A percentile compares a stretch with the other conserved stretches of the same genome.
phyloP scores from a whole-genome alignment of 192 early-diverging fungal species.

The Entomortierella lignicola region DNA sequence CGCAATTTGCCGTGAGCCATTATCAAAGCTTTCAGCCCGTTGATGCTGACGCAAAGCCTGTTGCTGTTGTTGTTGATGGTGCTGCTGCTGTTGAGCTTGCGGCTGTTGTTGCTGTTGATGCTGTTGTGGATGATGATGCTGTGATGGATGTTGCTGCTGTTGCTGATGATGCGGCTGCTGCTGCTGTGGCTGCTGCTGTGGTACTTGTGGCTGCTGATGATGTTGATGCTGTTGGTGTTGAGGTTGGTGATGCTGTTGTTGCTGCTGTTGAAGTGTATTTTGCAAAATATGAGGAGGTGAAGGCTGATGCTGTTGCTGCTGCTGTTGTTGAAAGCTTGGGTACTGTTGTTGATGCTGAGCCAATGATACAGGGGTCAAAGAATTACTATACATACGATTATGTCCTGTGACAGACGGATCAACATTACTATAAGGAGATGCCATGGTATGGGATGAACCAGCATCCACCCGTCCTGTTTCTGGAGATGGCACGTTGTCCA shows the following conservation, averaged over 20 bases:
- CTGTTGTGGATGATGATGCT: constrained; percentile 17
- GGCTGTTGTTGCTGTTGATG: constrained; percentile 18
- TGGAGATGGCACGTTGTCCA: constrained; percentile 37
- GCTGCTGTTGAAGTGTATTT: constrained; percentile 31
- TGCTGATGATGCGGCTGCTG: constrained; percentile 12
- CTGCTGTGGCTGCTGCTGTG: constrained; percentile 23
- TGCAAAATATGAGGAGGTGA: constrained; percentile 34
- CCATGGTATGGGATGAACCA: constrained; percentile 26
- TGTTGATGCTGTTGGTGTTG: constrained; percentile 16
- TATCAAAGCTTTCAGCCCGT: constrained; percentile 32
- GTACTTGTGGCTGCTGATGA: constrained; percentile 9
- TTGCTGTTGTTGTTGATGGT: constrained; percentile 23
- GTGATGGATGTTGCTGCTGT: constrained; percentile 18
- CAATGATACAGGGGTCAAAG: constrained; percentile 28
- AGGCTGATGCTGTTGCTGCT: constrained; percentile 42
- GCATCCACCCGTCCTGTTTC: constrained; percentile 17
- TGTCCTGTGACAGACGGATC: constrained; percentile 32
- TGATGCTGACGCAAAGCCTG: constrained; percentile 31
- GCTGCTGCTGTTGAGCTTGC: background rate
- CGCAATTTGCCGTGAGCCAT: background rate
- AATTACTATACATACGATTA: constrained; percentile 40
- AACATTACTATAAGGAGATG: constrained; percentile 30
- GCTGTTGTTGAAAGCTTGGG: constrained; percentile 49
- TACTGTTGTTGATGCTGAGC: constrained; percentile 53
- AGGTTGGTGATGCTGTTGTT: constrained; percentile 29